phyloP scores from a whole-genome alignment of 768 basidiomycete species.

The Suillus bovinus region DNA sequence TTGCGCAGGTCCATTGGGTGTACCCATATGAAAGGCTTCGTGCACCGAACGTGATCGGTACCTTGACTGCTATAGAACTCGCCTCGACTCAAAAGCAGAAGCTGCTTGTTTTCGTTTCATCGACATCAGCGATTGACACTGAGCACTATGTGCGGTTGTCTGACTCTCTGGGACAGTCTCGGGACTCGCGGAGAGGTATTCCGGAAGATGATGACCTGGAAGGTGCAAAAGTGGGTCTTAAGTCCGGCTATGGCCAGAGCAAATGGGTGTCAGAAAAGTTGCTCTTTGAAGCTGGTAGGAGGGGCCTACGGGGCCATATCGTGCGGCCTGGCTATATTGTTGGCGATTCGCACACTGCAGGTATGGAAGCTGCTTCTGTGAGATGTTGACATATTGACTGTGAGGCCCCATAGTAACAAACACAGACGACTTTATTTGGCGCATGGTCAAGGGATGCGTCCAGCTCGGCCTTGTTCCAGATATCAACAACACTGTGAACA shows the following conservation, averaged over 20 bases:
- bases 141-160: constrained; percentile 88
- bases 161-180: constrained; percentile 54
- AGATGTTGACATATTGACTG: constrained; percentile 1
- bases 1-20: constrained; percentile 90
- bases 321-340: constrained; percentile 96
- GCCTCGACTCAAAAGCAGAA: constrained; percentile 77
- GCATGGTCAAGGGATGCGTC: constrained; percentile 96
- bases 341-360: constrained; percentile 85
- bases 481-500: constrained; percentile 97
- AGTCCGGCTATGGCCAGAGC: constrained; percentile 94
- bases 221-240: constrained; percentile 70
- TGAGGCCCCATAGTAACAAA: constrained; percentile 72
- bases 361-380: constrained; percentile 41
- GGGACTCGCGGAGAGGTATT: constrained; percentile 59
- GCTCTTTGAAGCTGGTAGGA: constrained; percentile 84
- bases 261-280: constrained; percentile 99
- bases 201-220: constrained; percentile 89
- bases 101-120: constrained; percentile 86
- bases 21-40: constrained; percentile 96
- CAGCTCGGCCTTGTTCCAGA: constrained; percentile 97
- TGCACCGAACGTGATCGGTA: constrained; percentile 89
- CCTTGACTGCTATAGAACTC: constrained; percentile 79
- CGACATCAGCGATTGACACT: constrained; percentile 93
- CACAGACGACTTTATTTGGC: constrained; percentile 99
- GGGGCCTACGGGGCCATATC: constrained; percentile 84